A percentile compares a stretch with the other conserved stretches of the same genome.
Conservation (phyloP, 768 basidiomycete genomes). For the Russula virescens region DNA sequence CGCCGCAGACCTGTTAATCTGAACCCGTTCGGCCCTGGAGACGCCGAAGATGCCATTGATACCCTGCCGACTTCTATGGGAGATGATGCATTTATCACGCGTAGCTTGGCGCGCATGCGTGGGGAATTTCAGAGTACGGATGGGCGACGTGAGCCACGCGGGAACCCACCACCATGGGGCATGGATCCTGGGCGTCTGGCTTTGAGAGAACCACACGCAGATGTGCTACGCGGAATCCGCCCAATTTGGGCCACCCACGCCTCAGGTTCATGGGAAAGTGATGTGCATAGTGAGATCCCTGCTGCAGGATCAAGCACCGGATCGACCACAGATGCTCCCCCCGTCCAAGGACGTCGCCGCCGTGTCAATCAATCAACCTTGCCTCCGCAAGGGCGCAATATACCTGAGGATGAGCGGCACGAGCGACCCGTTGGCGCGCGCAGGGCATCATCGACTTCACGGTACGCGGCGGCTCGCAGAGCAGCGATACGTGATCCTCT, state of each 20-base stretch:
- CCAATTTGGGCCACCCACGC: constrained; percentile 14
- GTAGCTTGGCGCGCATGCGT: constrained; percentile 11
- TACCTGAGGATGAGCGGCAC: constrained; percentile 17
- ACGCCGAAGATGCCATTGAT: constrained; percentile 9
- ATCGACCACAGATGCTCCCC: background rate
- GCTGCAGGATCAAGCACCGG: background rate
- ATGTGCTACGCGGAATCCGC: constrained; percentile 15
- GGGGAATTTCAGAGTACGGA: constrained; percentile 8
- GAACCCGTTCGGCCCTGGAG: constrained; percentile 10
- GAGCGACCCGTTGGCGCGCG: constrained; percentile 11
- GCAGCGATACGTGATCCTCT: constrained; percentile 10
- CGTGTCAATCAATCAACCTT: constrained; percentile 16
- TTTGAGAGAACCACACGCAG: constrained; percentile 14
- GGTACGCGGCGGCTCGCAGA: constrained; percentile 14
- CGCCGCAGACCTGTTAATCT: background rate
- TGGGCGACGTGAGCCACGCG: constrained; percentile 6
- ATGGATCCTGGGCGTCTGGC: constrained; percentile 6
- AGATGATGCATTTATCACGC: constrained; percentile 1
- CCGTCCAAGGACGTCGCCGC: constrained; percentile 13
- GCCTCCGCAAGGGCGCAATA: constrained; percentile 15
- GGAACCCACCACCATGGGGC: constrained; percentile 1
- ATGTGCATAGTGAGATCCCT: constrained; percentile 1
- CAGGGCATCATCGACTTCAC: constrained; percentile 14
- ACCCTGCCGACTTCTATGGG: background rate
- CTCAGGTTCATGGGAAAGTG: constrained; percentile 12